Evolutionary conservation across 2,329 filamentous ascomycete genomes (phyloP), one percentile per base, ranked within the genome.

Genomic region (Aspergillus alliaceus): DNA sequence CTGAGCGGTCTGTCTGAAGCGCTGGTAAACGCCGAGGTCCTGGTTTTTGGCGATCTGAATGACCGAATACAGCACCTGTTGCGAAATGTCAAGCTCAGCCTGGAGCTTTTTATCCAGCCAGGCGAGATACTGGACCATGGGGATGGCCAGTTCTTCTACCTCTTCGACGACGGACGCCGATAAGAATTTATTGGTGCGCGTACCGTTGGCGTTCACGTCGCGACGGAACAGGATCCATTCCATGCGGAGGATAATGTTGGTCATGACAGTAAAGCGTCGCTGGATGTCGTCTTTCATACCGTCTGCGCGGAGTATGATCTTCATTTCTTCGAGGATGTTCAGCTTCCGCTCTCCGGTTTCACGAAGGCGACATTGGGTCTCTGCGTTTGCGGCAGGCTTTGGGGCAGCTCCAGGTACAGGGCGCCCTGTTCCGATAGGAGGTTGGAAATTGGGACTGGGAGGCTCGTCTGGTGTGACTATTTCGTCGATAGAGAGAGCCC

Each of bases 191-290:
- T 18, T 27, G 24, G 24, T 27, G 15, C 24, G 51, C n/a, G 34
- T 51, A n/a, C 52, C 58, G 14, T 14, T 18, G 8, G 27, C 54
- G 20, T 29, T 54, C 9, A 14, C 1, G 4, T 18, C 42, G 8
- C 56, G 56, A 24, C 56, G 61, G 29, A 68, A 72, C 5, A 71
- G 53, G 4, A 68, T 51, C 7, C 51, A 34, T 20, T 70, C 66
- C 18, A 69, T 58, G 5, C 59, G 53, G 9, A 71, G 55, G 5
- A 67, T 42, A 37, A 59, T 57, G 52, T 69, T 64, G 40, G 58
- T 54, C 42, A 71, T 59, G 0, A 51, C 57, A 1, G 60, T 59
- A 50, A 70, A 70, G 12, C 61, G 63, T 6, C 34, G 20, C 24
- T 59, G 60, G 12, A 59, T 58, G 3, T 44, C n/a, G 1, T 3